Percentiles rank a stretch among this genome's conserved stretches.
Evolutionary conservation across 345 rosid genomes (phyloP).

Genomic region (Syzygium oleosum): DNA sequence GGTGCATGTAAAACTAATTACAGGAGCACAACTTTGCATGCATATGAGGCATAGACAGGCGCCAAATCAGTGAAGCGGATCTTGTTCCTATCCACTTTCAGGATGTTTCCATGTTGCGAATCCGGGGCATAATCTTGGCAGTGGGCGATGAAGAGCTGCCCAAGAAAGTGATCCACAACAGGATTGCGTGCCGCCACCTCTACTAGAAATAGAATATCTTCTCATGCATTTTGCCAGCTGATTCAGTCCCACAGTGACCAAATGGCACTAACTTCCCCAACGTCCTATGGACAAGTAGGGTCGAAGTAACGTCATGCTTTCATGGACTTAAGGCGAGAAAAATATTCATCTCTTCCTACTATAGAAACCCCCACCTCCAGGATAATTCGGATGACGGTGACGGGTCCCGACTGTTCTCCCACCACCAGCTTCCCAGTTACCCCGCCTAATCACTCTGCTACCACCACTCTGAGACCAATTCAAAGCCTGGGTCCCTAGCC

Average conservation of each 20-base stretch:
- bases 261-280: not conserved
- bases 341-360: constrained; percentile 52
- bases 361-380: constrained; percentile 65
- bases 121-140: not conserved
- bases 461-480: constrained; percentile 71
- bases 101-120: not conserved
- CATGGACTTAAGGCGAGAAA: not conserved
- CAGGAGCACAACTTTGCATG: not conserved
- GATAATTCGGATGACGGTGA: constrained; percentile 53
- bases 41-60: not conserved
- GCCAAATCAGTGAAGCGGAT: not conserved
- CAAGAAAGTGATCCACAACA: not conserved
- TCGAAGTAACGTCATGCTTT: not conserved
- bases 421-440: constrained; percentile 53
- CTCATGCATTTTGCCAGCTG: not conserved
- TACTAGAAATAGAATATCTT: not conserved
- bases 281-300: not conserved
- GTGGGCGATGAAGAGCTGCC: not conserved
- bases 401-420: constrained; percentile 61
- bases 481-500: constrained; percentile 55
- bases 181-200: not conserved
- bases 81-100: not conserved
- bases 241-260: not conserved
- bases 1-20: not conserved
- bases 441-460: constrained; percentile 34